Evolutionary conservation across 1,139 yeast species (phyloP).

Genomic region (Scheffersomyces cryptocercus): DNA sequence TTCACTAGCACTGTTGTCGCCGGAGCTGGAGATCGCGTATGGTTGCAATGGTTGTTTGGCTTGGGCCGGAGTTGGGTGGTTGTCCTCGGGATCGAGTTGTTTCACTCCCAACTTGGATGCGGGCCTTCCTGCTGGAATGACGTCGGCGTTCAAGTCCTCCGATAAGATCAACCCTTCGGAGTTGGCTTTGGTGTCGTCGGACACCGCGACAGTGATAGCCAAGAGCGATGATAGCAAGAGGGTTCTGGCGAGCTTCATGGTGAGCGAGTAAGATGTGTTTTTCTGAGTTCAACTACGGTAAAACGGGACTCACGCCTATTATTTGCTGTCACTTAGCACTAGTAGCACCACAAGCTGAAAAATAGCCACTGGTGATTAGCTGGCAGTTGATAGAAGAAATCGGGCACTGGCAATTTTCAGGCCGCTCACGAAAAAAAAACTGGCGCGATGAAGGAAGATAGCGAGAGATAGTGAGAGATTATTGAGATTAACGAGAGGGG

Average conservation of each 20-base stretch:
- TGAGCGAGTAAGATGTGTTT: background rate
- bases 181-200: slow-evolving; percentile 1
- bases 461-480: no score
- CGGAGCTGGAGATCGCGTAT: slow-evolving; percentile 3
- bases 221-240: slow-evolving; percentile 2
- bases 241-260: slow-evolving; percentile 7
- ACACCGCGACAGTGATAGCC: slow-evolving; percentile 3
- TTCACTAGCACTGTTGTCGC: background rate
- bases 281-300: no score
- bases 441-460: no score
- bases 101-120: slow-evolving; percentile 25
- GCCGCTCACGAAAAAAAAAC: no score
- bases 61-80: slow-evolving; percentile 28
- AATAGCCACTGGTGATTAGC: no score
- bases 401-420: no score
- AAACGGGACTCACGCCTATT: no score
- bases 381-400: no score
- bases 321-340: no score
- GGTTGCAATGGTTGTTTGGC: slow-evolving; percentile 25
- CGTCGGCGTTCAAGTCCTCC: slow-evolving; percentile 2
- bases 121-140: background rate
- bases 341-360: no score
- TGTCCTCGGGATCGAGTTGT: slow-evolving; percentile 28
- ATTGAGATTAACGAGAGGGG: no score
- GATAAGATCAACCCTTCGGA: background rate